These are phyloP conservation scores for Pseudopithomyces chartarum DNA, from an alignment of 2,329 filamentous ascomycete species.

Conservation along the genomic window DNA sequence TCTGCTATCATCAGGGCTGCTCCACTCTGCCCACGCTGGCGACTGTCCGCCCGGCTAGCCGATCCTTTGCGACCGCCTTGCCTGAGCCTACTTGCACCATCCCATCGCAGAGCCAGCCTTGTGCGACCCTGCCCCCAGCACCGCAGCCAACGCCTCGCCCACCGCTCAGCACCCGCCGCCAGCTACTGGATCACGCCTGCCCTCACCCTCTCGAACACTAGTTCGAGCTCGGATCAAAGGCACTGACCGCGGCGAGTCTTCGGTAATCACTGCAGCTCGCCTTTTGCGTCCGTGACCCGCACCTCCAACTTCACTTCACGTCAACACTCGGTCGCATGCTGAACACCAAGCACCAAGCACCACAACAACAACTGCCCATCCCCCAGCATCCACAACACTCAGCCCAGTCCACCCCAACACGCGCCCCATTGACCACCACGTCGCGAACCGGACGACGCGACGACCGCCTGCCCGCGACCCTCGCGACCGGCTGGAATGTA, in stretches of 20 bases:
- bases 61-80: neutral
- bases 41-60: constrained; percentile 3
- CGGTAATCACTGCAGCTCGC: constrained; percentile 24
- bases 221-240: constrained; percentile 16
- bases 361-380: constrained; percentile 22
- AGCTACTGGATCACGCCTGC: neutral
- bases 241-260: constrained; percentile 16
- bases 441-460: constrained; percentile 18
- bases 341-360: constrained; percentile 24
- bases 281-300: constrained; percentile 15
- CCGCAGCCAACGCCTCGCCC: neutral
- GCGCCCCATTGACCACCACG: constrained; percentile 28
- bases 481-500: constrained; percentile 47
- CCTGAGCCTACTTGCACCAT: neutral
- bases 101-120: neutral
- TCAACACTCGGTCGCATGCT: constrained; percentile 21
- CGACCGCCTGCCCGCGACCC: constrained; percentile 28
- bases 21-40: constrained; percentile 1
- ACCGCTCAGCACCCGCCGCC: constrained; percentile 8
- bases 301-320: constrained; percentile 16
- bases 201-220: constrained; percentile 15
- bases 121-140: constrained; percentile 4
- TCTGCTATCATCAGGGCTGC: constrained; percentile 9
- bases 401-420: constrained; percentile 9
- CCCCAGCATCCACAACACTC: constrained; percentile 23